These are phyloP conservation scores for Caryopteris hybrid DNA, from an alignment of 305 asterid genomes.

Conservation along the genomic window DNA sequence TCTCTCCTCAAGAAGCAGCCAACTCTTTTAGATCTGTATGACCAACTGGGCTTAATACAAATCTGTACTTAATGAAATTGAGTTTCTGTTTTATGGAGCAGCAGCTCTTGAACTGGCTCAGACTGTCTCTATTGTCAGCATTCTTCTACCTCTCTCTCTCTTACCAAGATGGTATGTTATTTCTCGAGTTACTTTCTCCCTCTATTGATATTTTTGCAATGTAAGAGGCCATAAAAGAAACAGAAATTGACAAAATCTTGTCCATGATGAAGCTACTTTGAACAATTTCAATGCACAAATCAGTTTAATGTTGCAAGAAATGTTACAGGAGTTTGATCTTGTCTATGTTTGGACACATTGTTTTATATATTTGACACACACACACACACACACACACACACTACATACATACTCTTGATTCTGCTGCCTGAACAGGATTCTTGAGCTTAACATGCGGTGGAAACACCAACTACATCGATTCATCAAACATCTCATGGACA, in stretches of 20 bases:
- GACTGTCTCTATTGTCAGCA: conserved; percentile 35
- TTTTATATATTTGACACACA: not conserved
- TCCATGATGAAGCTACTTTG: no score
- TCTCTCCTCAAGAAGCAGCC: conserved; percentile 12
- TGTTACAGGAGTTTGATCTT: not conserved
- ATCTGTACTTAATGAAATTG: not conserved
- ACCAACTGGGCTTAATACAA: conserved; percentile 5
- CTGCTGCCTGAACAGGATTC: conserved; percentile 48
- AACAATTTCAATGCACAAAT: no score
- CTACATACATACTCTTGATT: not conserved
- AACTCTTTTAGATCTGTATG: no score
- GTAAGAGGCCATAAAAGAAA: not conserved
- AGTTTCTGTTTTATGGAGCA: conserved; percentile 43
- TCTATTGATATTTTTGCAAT: not conserved
- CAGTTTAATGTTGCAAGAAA: no score
- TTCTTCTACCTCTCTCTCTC: conserved; percentile 25
- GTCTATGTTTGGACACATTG: not conserved
- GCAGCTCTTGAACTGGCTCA: conserved; percentile 23
- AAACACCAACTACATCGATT: conserved; percentile 45
- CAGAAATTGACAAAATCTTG: no score
- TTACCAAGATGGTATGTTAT: conserved; percentile 63
- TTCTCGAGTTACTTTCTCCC: not conserved
- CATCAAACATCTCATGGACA: conserved; percentile 76
- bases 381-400: no score
- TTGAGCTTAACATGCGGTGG: conserved; percentile 90